These are phyloP conservation scores for Novakomyces olei DNA, from an alignment of 805 yeast genomes.

Conservation along the genomic window DNA sequence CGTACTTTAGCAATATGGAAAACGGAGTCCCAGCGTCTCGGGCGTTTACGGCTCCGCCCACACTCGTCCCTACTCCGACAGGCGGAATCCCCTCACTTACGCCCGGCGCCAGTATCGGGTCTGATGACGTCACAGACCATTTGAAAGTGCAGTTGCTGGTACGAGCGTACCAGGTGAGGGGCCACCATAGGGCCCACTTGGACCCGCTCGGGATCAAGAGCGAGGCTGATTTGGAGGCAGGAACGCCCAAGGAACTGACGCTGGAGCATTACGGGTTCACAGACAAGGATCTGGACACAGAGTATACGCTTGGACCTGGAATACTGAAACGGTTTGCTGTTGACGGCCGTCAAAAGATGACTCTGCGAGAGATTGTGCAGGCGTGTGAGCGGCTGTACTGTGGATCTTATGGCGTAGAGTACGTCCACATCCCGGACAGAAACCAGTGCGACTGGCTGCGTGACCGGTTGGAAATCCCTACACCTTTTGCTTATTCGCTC, in stretches of 20 bases:
- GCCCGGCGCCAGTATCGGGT: constrained; percentile 23
- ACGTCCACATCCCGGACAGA: constrained; percentile 88
- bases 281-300: constrained; percentile 60
- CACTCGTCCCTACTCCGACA: constrained; percentile 44
- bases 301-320: constrained; percentile 90
- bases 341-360: constrained; percentile 35
- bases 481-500: constrained; percentile 55
- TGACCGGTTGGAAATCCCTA: constrained; percentile 83
- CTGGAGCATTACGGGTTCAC: constrained; percentile 82
- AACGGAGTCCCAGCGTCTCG: constrained; percentile 45
- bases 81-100: constrained; percentile 50
- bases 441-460: constrained; percentile 96
- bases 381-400: constrained; percentile 73
- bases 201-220: constrained; percentile 88
- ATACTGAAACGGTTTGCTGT: constrained; percentile 76
- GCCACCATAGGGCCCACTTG: constrained; percentile 82
- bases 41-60: constrained; percentile 81
- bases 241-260: constrained; percentile 64
- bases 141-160: constrained; percentile 89
- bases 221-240: constrained; percentile 33
- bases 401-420: constrained; percentile 76
- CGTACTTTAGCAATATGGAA: constrained; percentile 74
- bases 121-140: constrained; percentile 53
- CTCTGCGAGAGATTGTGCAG: constrained; percentile 54
- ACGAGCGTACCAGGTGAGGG: constrained; percentile 97